phyloP scores from a whole-genome alignment of 371 early-diverging fungal species.

The Mucor piriformis region DNA sequence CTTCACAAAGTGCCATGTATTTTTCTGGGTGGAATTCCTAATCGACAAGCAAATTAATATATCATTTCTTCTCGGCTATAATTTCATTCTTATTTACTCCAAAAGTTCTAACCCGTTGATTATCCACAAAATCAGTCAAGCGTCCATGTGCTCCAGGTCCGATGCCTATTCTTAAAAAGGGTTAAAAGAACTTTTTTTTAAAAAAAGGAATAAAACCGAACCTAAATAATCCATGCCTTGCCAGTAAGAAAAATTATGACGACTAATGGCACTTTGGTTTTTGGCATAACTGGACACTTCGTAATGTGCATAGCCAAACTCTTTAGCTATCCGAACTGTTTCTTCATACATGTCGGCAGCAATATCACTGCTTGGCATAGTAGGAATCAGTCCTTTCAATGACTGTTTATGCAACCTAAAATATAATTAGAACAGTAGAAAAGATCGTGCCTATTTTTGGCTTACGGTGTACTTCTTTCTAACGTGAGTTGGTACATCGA shows the following conservation, averaged over 20 bases:
- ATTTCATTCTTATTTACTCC: conserved; percentile 42
- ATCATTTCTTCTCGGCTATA: neutral
- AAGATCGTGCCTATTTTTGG: too few species aligned
- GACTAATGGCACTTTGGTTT: conserved; percentile 50
- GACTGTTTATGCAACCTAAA: conserved; percentile 60
- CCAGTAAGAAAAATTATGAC: conserved; percentile 88
- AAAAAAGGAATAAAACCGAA: neutral
- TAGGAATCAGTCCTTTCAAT: conserved; percentile 33
- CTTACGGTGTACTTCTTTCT: conserved; percentile 82
- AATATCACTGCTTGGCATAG: conserved; percentile 56
- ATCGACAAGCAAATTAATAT: neutral
- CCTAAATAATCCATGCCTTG: conserved; percentile 82
- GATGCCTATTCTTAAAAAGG: conserved; percentile 48
- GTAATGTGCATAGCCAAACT: conserved; percentile 73
- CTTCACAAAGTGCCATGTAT: conserved; percentile 62
- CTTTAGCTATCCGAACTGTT: conserved; percentile 49
- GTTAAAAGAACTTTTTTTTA: neutral
- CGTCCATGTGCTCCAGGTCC: conserved; percentile 91
- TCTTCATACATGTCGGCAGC: conserved; percentile 79
- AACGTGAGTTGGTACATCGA: conserved; percentile 86
- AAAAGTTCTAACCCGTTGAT: conserved; percentile 56
- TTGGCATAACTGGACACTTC: conserved; percentile 84
- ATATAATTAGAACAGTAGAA: neutral
- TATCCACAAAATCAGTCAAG: conserved; percentile 40
- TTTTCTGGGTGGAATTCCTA: conserved; percentile 56